Percentiles rank a stretch among this genome's conserved stretches.
Evolutionary conservation across 345 rosid genomes (phyloP).

Genomic region (Lepidium didymum): DNA sequence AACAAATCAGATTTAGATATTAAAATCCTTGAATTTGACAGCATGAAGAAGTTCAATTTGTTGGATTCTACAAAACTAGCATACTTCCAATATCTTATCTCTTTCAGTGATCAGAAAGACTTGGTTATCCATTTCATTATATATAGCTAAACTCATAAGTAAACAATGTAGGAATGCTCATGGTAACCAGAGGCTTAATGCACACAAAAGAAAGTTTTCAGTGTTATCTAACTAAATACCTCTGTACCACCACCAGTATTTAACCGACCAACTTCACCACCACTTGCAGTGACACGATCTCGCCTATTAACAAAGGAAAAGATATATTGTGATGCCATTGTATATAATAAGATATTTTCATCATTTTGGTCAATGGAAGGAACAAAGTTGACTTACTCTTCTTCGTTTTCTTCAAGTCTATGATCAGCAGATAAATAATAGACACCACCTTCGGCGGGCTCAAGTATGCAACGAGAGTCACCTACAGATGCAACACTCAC

Average conservation of each 20-base stretch:
- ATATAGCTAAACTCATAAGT: not conserved
- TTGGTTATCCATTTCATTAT: not conserved
- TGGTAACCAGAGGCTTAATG: not conserved
- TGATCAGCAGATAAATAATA: slow-evolving; percentile 93
- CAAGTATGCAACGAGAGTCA: slow-evolving; percentile 95
- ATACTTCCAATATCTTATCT: not conserved
- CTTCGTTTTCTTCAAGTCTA: slow-evolving; percentile 87
- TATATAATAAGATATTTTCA: not conserved
- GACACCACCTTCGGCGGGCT: slow-evolving; percentile 88
- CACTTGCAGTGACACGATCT: slow-evolving; percentile 86
- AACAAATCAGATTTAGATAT: slow-evolving; percentile 17
- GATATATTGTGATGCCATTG: not conserved
- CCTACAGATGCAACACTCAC: slow-evolving; percentile 98
- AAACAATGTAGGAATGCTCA: not conserved
- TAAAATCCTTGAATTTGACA: slow-evolving; percentile 1
- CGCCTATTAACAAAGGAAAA: slow-evolving; percentile 45
- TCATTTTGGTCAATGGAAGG: not conserved
- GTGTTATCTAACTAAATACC: slow-evolving; percentile 40
- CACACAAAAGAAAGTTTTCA: not conserved
- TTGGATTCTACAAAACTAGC: not conserved
- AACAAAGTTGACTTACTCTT: slow-evolving; percentile 59
- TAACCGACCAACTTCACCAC: slow-evolving; percentile 98
- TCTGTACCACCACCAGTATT: slow-evolving; percentile 98
- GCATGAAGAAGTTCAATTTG: not conserved
- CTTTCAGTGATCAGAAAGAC: not conserved